These are phyloP conservation scores for Cocos nucifera DNA, from an alignment of 176 grass and related monocot species.

Conservation along the genomic window DNA sequence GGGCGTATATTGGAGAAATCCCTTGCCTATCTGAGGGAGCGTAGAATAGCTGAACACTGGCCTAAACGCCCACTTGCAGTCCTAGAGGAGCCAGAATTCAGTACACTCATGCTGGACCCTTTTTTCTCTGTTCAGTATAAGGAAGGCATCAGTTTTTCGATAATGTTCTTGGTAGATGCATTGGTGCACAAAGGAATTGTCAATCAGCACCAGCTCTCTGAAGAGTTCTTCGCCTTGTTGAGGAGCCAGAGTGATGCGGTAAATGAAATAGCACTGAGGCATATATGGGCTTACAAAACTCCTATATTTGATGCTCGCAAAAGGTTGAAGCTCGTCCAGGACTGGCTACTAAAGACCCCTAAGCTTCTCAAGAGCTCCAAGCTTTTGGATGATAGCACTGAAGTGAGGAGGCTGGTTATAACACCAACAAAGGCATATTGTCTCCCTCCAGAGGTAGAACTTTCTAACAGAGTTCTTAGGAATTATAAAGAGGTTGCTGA, in stretches of 20 bases:
- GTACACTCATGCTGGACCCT: slow-evolving; percentile 20
- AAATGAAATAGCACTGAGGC: slow-evolving; percentile 2
- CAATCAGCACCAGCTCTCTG: slow-evolving; percentile 62
- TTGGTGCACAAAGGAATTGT: slow-evolving; percentile 79
- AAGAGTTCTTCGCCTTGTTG: slow-evolving; percentile 54
- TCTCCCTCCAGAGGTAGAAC: slow-evolving; percentile 61
- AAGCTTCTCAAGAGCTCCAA: slow-evolving; percentile 25
- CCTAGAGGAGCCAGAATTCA: slow-evolving; percentile 45
- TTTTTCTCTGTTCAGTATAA: slow-evolving; percentile 62
- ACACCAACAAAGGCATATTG: slow-evolving; percentile 77
- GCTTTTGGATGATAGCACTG: slow-evolving; percentile 13
- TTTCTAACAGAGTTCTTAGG: slow-evolving; percentile 63
- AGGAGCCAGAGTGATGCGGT: slow-evolving; percentile 27
- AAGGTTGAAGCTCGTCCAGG: slow-evolving; percentile 21
- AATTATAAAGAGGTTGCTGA: slow-evolving; percentile 52
- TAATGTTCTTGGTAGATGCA: slow-evolving; percentile 65
- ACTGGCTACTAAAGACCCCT: slow-evolving; percentile 21
- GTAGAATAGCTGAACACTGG: slow-evolving; percentile 20
- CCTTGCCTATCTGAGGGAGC: slow-evolving; percentile 36
- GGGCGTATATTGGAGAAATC: slow-evolving; percentile 46
- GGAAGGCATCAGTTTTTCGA: slow-evolving; percentile 41
- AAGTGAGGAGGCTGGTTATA: slow-evolving; percentile 64
- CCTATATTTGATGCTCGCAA: too few species aligned
- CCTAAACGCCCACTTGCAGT: slow-evolving; percentile 16
- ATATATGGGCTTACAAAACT: too few species aligned